phyloP scores from a whole-genome alignment of 2,329 filamentous ascomycete species.

The Daldinia eschscholtzii region DNA sequence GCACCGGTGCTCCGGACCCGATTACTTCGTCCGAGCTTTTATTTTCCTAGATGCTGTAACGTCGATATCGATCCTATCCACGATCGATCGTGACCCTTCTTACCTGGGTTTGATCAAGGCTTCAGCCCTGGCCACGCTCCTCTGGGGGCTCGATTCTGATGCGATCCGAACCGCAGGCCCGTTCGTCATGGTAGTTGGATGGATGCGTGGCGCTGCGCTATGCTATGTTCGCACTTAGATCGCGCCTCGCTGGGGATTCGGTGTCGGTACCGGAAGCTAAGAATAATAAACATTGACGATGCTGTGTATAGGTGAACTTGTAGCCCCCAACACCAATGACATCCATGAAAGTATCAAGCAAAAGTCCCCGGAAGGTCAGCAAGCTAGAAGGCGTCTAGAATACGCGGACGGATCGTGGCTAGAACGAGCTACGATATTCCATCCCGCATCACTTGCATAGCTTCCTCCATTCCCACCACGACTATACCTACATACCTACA shows the following conservation, averaged over 20 bases:
- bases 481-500: background rate
- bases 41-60: conserved; percentile 24
- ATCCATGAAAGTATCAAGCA: background rate
- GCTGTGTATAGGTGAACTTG: background rate
- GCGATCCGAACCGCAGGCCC: conserved; percentile 15
- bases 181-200: conserved; percentile 1
- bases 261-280: conserved; percentile 5
- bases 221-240: background rate
- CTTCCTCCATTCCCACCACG: conserved; percentile 13
- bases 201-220: conserved; percentile 14
- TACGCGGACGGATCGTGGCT: conserved; percentile 4
- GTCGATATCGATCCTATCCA: conserved; percentile 28
- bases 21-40: conserved; percentile 14
- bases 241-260: conserved; percentile 14
- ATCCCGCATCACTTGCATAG: conserved; percentile 14
- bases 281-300: background rate
- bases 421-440: conserved; percentile 20
- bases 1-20: conserved; percentile 39
- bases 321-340: conserved; percentile 8
- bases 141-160: conserved; percentile 12
- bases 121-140: conserved; percentile 13
- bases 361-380: conserved; percentile 6
- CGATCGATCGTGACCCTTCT: background rate
- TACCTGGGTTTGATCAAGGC: conserved; percentile 3
- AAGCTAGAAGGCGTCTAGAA: conserved; percentile 8